These are phyloP conservation scores for Fusarium nanum DNA, from an alignment of 2,329 filamentous ascomycete species.

Conservation along the genomic window DNA sequence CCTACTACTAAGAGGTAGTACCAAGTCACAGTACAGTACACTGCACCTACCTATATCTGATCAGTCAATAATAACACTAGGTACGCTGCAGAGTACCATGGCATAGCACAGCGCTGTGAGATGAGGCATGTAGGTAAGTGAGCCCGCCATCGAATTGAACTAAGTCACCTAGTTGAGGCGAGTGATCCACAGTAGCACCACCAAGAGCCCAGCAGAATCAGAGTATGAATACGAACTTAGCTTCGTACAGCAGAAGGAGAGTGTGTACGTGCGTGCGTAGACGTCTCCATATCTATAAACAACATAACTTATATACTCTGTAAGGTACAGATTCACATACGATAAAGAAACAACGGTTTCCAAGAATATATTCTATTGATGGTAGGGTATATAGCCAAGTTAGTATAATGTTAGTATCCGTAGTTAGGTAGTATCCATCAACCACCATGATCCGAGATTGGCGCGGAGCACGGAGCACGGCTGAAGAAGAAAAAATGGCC, in stretches of 20 bases:
- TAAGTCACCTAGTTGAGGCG: neutral
- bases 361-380: neutral
- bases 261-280: neutral
- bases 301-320: neutral
- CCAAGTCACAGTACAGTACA: neutral
- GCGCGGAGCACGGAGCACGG: slow-evolving; percentile 29
- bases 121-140: neutral
- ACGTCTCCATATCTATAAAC: neutral
- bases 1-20: neutral
- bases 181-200: neutral
- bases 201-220: neutral
- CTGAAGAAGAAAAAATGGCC: slow-evolving; percentile 42
- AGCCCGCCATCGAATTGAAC: slow-evolving; percentile 4
- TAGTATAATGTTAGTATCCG: neutral
- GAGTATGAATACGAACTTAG: neutral
- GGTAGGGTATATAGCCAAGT: neutral
- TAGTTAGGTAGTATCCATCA: slow-evolving; percentile 18
- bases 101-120: neutral
- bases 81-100: slow-evolving; percentile 7
- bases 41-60: slow-evolving; percentile 8
- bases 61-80: slow-evolving; percentile 1
- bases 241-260: neutral
- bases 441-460: slow-evolving; percentile 30
- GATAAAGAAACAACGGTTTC: neutral
- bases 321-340: neutral